A percentile compares a stretch with the other conserved stretches of the same genome.
phyloP scores from a whole-genome alignment of 176 grass and related monocot genomes.

The Rhipidocladum racemiflorum region DNA sequence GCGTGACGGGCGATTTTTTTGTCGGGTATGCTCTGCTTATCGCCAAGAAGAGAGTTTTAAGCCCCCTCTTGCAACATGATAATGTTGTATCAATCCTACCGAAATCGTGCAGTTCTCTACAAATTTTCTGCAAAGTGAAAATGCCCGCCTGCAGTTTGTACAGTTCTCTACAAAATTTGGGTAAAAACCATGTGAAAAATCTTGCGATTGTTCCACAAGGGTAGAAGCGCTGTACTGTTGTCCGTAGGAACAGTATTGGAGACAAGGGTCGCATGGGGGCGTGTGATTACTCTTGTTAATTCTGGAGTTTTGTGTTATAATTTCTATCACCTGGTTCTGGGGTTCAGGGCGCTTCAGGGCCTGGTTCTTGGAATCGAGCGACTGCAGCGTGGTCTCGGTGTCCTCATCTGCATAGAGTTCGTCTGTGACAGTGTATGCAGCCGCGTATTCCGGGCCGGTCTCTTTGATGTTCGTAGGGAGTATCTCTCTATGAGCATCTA shows the following conservation, averaged over 20 bases:
- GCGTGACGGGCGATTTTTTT: neutral
- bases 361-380: neutral
- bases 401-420: neutral
- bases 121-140: too few species aligned
- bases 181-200: neutral
- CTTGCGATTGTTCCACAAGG: neutral
- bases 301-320: neutral
- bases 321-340: neutral
- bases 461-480: neutral
- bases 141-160: too few species aligned
- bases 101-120: neutral
- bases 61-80: neutral
- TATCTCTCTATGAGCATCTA: slow-evolving; percentile 1
- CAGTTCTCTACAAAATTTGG: neutral
- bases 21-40: neutral
- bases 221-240: neutral
- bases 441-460: neutral
- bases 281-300: neutral
- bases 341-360: neutral
- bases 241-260: neutral
- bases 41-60: neutral
- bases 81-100: neutral
- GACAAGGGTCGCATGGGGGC: slow-evolving; percentile 22
- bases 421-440: slow-evolving; percentile 4
- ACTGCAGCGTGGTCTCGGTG: neutral